Evolutionary conservation across 352 stramenopile species (phyloP).

Genomic region (Phytopythium mirpurense): DNA sequence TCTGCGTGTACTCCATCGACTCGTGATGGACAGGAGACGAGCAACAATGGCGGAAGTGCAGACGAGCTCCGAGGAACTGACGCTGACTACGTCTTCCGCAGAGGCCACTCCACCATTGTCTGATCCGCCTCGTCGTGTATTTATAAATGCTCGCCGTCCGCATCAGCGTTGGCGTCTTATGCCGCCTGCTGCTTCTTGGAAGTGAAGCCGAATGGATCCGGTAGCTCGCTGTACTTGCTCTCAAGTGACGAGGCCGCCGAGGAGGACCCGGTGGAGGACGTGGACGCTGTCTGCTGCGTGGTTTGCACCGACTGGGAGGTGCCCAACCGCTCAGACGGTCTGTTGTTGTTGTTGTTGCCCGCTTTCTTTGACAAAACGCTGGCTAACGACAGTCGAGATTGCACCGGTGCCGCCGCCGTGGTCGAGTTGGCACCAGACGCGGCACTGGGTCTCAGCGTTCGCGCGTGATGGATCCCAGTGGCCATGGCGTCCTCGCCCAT

Average conservation of each 20-base stretch:
- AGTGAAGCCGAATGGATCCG: conserved; percentile 64
- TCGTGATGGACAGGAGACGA: background rate
- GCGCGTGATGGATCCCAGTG: conserved; percentile 14
- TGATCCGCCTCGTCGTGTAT: background rate
- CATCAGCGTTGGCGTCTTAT: background rate
- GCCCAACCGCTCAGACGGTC: background rate
- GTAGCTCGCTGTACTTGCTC: conserved; percentile 48
- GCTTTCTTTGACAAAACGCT: background rate
- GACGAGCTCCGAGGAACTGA: too few relatives aligned
- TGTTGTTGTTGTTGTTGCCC: background rate
- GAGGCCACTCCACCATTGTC: too few relatives aligned
- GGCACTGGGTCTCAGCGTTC: background rate
- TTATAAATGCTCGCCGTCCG: background rate
- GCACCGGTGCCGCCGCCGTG: background rate
- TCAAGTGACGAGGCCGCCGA: conserved; percentile 4
- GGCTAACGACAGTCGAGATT: background rate
- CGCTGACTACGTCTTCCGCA: too few relatives aligned
- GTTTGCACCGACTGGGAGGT: background rate
- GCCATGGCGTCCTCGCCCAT: conserved; percentile 49
- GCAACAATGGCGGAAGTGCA: conserved; percentile 1
- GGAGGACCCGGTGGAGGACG: background rate
- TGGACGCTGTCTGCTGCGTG: conserved; percentile 5
- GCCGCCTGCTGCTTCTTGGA: conserved; percentile 30
- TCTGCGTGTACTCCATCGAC: conserved; percentile 6
- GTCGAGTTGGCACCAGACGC: background rate